phyloP scores from a whole-genome alignment of 495 filamentous ascomycete genomes.

The Umbilicaria muhlenbergii region DNA sequence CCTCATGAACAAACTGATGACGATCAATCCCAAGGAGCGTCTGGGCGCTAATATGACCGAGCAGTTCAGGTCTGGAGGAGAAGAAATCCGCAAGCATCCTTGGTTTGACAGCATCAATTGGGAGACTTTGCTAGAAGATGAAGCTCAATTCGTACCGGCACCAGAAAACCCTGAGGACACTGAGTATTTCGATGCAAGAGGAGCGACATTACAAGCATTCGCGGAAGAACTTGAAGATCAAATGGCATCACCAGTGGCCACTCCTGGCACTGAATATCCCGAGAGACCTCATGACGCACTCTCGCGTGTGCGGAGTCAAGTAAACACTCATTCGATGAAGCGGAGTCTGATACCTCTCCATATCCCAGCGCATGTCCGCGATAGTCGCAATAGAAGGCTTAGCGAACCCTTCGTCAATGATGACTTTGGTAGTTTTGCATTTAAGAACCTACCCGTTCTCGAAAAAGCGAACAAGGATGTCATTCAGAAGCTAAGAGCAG shows the following conservation, averaged over 20 bases:
- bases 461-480: slow-evolving; percentile 98
- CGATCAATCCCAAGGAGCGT: slow-evolving; percentile 59
- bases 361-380: slow-evolving; percentile 87
- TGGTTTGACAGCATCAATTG: slow-evolving; percentile 87
- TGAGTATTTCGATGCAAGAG: slow-evolving; percentile 89
- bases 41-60: slow-evolving; percentile 74
- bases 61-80: slow-evolving; percentile 64
- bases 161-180: slow-evolving; percentile 93
- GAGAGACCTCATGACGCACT: slow-evolving; percentile 92
- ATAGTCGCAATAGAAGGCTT: slow-evolving; percentile 63
- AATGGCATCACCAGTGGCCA: slow-evolving; percentile 44
- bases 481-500: slow-evolving; percentile 84
- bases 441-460: slow-evolving; percentile 91
- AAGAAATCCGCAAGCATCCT: slow-evolving; percentile 73
- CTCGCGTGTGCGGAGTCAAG: slow-evolving; percentile 74
- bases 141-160: slow-evolving; percentile 87
- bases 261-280: slow-evolving; percentile 43
- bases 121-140: slow-evolving; percentile 78
- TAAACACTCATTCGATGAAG: slow-evolving; percentile 51
- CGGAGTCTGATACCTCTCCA: slow-evolving; percentile 86
- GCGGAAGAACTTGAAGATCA: slow-evolving; percentile 90
- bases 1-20: slow-evolving; percentile 80
- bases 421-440: slow-evolving; percentile 92
- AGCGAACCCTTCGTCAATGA: slow-evolving; percentile 81
- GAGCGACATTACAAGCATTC: slow-evolving; percentile 79